These are phyloP conservation scores for Colletotrichum sp. DNA, from an alignment of 2,329 filamentous ascomycete species.

Conservation along the genomic window DNA sequence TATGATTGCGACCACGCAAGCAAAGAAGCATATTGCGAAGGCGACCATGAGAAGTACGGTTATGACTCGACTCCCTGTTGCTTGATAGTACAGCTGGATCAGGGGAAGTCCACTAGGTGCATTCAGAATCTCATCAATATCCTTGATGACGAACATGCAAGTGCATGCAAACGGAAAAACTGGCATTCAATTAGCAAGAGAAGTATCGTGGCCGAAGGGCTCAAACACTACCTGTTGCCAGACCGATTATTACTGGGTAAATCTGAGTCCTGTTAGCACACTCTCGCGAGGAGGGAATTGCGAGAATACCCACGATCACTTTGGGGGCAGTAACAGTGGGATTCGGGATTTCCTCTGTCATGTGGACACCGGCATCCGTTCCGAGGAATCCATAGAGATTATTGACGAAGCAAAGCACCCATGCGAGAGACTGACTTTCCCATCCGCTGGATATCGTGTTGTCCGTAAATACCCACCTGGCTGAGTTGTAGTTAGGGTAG, in stretches of 20 bases:
- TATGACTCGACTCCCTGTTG: neutral
- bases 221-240: neutral
- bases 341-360: neutral
- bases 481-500: neutral
- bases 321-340: neutral
- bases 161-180: neutral
- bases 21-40: neutral
- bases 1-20: neutral
- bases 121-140: neutral
- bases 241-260: neutral
- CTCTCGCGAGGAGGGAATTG: neutral
- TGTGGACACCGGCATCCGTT: neutral
- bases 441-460: neutral
- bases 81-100: neutral
- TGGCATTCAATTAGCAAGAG: neutral
- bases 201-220: neutral
- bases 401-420: neutral
- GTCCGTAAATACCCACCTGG: neutral
- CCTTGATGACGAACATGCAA: neutral
- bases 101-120: neutral
- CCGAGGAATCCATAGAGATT: neutral
- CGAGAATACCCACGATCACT: neutral
- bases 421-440: neutral
- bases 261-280: neutral
- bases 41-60: neutral